Conservation (phyloP, 257 asterid species). For the Eustoma russellianum region DNA sequence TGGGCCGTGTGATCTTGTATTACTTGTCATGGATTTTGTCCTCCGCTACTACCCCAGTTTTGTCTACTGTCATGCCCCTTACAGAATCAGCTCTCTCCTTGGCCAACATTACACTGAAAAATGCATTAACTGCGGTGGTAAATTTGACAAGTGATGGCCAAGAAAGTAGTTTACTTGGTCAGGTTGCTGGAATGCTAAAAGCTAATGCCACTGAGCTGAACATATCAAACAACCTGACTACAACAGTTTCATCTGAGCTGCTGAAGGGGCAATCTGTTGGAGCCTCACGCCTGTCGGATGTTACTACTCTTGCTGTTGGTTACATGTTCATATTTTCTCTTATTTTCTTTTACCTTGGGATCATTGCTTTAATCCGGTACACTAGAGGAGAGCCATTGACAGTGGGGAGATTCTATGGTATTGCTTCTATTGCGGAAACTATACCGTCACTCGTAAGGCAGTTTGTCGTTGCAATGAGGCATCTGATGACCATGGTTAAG, state of each 20-base stretch:
- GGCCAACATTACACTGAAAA: constrained; percentile 72
- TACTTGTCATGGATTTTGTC: constrained; percentile 67
- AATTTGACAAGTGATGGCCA: constrained; percentile 68
- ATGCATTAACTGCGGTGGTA: constrained; percentile 65
- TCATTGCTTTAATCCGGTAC: constrained; percentile 70
- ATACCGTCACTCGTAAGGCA: constrained; percentile 89
- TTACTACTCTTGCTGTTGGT: constrained; percentile 97
- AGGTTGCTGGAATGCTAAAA: constrained; percentile 52
- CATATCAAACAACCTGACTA: constrained; percentile 43
- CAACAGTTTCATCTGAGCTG: constrained; percentile 49
- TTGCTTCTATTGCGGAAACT: constrained; percentile 87
- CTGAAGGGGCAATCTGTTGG: constrained; percentile 54
- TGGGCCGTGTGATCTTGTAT: constrained; percentile 68
- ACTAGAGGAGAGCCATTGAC: constrained; percentile 93
- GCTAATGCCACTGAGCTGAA: constrained; percentile 54
- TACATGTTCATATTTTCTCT: constrained; percentile 75
- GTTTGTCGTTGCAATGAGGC: constrained; percentile 91
- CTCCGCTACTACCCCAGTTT: constrained; percentile 70
- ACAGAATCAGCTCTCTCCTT: constrained; percentile 81
- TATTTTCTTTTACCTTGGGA: constrained; percentile 69
- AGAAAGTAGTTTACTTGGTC: constrained; percentile 47
- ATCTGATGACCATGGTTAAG: constrained; percentile 96
- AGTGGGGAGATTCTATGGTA: constrained; percentile 91
- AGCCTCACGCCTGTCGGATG: constrained; percentile 81
- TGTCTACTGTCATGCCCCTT: constrained; percentile 73